Base-by-base conservation (phyloP, 2,329 filamentous ascomycete genomes). In the Scortechinia acanthostroma region DNA sequence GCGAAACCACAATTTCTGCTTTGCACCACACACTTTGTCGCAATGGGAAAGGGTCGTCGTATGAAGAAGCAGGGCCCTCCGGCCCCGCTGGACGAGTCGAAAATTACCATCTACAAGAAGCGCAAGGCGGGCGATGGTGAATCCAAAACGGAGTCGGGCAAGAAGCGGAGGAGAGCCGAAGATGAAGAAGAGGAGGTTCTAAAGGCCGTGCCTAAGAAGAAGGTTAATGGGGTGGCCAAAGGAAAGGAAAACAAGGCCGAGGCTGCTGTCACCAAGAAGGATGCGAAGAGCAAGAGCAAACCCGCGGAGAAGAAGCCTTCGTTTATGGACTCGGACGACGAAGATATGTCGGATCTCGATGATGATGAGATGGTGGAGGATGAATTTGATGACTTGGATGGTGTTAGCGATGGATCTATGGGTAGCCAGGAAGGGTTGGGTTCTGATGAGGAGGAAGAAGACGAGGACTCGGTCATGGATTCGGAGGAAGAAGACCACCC, bases 1-100 rank as follows among this genome's bases (percentile, higher is more conserved):
- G 13, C 13, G n/a, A n/a, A 30, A 30, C 25, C 13, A 13, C 25
- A n/a, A n/a, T 13, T 13, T 13, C 13, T n/a, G n/a, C 25, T n/a
- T 13, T 13, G n/a, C n/a, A 30, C 19, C 16, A 6, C 37, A 25
- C 16, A 20, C 5, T 15, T 50, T 47, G 52, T 61, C 61, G 80
- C 62, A 58, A 95, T 95, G 91, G 91, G 89, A 72, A 79, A 82
- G 50, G 88, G 90, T 63, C 86, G 90, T 62, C 88, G 91, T 57
- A 94, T 96, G 84, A 88, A 43, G 65, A 96, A 96, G 70, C 93
- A 97, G 77, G 91, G 90, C 46, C 75, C 85, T 52, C 93, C 93
- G 45, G 79, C 86, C 58, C 76, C 86, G 52, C 76, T 96, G 52
- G 88, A 93, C 52, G 88, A 95, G 60, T 78, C 81, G 52, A 80